phyloP scores from a whole-genome alignment of 768 basidiomycete genomes.

The Hydnum rufescens region DNA sequence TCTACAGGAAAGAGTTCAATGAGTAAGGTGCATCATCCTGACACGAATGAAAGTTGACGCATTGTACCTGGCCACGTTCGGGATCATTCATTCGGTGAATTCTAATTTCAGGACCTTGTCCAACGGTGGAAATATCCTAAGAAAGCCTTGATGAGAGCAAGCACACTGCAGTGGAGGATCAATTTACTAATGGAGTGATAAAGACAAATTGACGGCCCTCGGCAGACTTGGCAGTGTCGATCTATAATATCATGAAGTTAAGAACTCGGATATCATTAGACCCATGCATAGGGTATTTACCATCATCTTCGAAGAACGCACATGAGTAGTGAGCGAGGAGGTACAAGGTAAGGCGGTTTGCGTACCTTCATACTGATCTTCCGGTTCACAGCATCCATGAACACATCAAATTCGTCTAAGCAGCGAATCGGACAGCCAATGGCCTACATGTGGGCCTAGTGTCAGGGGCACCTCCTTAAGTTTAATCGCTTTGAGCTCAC shows the following conservation, averaged over 20 bases:
- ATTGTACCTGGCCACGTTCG: conserved; percentile 6
- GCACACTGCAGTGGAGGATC: not conserved
- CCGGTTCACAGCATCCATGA: conserved; percentile 65
- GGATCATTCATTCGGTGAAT: conserved; percentile 17
- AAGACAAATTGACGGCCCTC: conserved; percentile 85
- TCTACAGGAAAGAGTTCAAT: not conserved
- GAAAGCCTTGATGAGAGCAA: not conserved
- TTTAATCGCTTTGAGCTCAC: not conserved
- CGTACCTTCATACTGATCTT: conserved; percentile 76
- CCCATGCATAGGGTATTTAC: not conserved
- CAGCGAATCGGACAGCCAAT: conserved; percentile 88
- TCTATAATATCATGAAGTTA: conserved; percentile 24
- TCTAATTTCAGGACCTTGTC: conserved; percentile 12
- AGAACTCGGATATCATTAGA: not conserved
- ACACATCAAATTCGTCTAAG: conserved; percentile 97
- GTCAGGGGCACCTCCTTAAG: not conserved
- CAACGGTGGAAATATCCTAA: conserved; percentile 15
- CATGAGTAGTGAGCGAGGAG: conserved; percentile 1
- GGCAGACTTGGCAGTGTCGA: conserved; percentile 72
- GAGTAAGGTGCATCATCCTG: too few species aligned
- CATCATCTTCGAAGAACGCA: conserved; percentile 6
- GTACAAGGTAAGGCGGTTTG: conserved; percentile 37
- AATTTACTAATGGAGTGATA: conserved; percentile 71
- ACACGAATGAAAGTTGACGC: too few species aligned
- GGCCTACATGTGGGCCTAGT: conserved; percentile 18